phyloP scores from a whole-genome alignment of 352 stramenopile species.

The Phytophthora foliorum region DNA sequence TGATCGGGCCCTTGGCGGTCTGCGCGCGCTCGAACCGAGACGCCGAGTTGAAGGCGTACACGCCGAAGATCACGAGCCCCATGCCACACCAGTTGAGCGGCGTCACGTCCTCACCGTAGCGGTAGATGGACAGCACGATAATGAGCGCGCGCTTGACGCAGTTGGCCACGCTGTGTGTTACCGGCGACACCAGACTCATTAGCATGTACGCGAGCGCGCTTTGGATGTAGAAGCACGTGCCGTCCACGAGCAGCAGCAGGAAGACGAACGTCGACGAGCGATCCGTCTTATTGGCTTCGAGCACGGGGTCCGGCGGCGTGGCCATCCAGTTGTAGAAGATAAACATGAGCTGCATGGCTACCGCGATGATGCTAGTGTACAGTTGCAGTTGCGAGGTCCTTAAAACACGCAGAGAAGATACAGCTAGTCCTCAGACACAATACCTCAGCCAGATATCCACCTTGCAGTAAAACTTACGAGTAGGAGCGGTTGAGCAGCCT shows the following conservation, averaged over 20 bases:
- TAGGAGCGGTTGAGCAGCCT: constrained; percentile 85
- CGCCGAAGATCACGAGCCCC: constrained; percentile 86
- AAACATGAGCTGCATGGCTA: constrained; percentile 87
- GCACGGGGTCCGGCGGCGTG: constrained; percentile 35
- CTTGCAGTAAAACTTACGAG: constrained; percentile 53
- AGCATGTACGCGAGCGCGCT: constrained; percentile 92
- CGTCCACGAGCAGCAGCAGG: constrained; percentile 68
- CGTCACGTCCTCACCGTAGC: constrained; percentile 90
- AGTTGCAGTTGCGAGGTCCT: constrained; percentile 90
- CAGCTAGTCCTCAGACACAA: background rate
- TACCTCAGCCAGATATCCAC: background rate
- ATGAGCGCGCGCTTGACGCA: constrained; percentile 92
- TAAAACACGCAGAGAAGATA: background rate
- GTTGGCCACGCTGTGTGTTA: constrained; percentile 93
- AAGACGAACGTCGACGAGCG: constrained; percentile 58
- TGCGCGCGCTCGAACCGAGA: constrained; percentile 69
- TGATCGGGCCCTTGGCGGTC: constrained; percentile 35
- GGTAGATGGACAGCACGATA: constrained; percentile 92
- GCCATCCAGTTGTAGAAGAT: constrained; percentile 75
- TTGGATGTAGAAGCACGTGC: constrained; percentile 92
- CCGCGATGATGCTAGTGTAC: constrained; percentile 90
- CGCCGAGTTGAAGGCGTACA: constrained; percentile 90
- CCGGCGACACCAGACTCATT: constrained; percentile 92
- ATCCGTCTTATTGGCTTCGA: constrained; percentile 37
- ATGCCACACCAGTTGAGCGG: constrained; percentile 88